Conservation (phyloP, 371 early-diverging fungal genomes). For the Mucor sp. region DNA sequence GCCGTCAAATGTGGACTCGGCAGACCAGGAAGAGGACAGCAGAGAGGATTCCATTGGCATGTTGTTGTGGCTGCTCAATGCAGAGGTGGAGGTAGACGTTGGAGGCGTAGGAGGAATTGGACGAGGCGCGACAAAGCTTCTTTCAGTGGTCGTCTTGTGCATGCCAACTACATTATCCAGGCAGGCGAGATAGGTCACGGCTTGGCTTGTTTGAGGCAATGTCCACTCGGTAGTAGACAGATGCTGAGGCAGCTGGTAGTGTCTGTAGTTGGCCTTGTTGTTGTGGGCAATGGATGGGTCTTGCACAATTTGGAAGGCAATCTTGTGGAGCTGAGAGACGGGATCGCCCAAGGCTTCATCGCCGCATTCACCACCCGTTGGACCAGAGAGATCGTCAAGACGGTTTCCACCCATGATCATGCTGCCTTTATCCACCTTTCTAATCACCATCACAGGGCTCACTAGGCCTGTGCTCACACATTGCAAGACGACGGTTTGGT, state of each 20-base stretch:
- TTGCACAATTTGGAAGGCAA: constrained; percentile 81
- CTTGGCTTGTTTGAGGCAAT: constrained; percentile 50
- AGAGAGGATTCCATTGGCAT: not conserved
- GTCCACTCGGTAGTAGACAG: constrained; percentile 17
- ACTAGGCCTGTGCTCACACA: constrained; percentile 82
- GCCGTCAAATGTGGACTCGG: constrained; percentile 3
- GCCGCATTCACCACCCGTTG: constrained; percentile 50
- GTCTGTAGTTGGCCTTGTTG: constrained; percentile 24
- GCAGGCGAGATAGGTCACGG: constrained; percentile 74
- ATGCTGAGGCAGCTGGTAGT: constrained; percentile 28
- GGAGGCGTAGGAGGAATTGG: constrained; percentile 9
- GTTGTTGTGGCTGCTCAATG: not conserved
- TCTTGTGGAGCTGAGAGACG: constrained; percentile 90
- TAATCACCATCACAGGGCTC: constrained; percentile 81
- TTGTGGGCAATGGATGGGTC: constrained; percentile 41
- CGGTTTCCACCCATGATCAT: constrained; percentile 70
- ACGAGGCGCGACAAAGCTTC: constrained; percentile 25
- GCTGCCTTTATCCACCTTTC: constrained; percentile 83
- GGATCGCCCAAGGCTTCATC: constrained; percentile 63
- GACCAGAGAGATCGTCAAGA: constrained; percentile 59
- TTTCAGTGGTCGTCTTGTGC: constrained; percentile 68
- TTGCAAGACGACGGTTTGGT: constrained; percentile 81
- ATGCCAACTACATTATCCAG: constrained; percentile 79
- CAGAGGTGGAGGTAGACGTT: not conserved
- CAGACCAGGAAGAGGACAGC: constrained; percentile 17